These are phyloP conservation scores for Orobanche coerulescens DNA, from an alignment of 257 asterid genomes.

Conservation along the genomic window DNA sequence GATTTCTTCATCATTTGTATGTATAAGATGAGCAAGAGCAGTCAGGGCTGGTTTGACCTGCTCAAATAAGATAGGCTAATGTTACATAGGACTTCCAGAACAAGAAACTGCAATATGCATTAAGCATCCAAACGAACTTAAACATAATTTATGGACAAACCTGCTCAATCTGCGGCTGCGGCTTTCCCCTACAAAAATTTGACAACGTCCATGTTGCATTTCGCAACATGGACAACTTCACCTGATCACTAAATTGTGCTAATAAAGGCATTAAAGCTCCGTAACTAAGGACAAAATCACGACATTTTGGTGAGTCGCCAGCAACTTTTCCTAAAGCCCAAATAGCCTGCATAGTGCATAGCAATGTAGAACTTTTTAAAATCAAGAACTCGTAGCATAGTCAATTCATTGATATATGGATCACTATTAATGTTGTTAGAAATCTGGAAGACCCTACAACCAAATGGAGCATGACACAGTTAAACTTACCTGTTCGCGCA, in stretches of 20 bases:
- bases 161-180: slow-evolving; percentile 92
- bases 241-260: slow-evolving; percentile 64
- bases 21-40: too few species aligned
- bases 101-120: too few species aligned
- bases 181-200: slow-evolving; percentile 95
- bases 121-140: too few species aligned
- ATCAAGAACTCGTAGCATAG: too few species aligned
- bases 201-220: slow-evolving; percentile 94
- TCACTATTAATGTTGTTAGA: neutral
- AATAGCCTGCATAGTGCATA: slow-evolving; percentile 45
- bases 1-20: too few species aligned
- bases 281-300: slow-evolving; percentile 77
- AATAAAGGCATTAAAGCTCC: slow-evolving; percentile 79
- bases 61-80: too few species aligned
- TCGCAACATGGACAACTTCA: slow-evolving; percentile 87
- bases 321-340: slow-evolving; percentile 98
- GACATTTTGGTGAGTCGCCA: slow-evolving; percentile 87
- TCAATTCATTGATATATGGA: too few species aligned
- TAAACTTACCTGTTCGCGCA: slow-evolving; percentile 68
- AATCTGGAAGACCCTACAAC: neutral
- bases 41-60: too few species aligned
- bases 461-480: neutral
- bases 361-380: neutral
- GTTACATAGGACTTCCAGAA: too few species aligned
- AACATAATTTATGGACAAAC: too few species aligned